Percentiles rank a stretch among this genome's conserved stretches.
phyloP scores from a whole-genome alignment of 768 basidiomycete genomes.

The Suillus cothurnatus region DNA sequence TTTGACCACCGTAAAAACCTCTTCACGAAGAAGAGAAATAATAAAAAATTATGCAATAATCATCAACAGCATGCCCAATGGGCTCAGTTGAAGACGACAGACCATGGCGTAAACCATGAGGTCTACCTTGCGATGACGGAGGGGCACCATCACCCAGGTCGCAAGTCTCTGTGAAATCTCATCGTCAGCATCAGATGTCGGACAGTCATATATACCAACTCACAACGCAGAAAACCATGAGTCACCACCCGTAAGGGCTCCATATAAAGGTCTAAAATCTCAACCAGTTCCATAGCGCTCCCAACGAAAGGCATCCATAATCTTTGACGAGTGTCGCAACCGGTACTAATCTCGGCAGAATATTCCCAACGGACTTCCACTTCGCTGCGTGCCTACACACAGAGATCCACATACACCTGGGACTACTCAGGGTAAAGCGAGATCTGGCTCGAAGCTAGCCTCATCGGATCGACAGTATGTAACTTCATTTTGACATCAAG shows the following conservation, averaged over 20 bases:
- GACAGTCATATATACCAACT: background rate
- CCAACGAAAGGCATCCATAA: background rate
- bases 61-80: background rate
- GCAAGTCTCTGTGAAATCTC: background rate
- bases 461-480: background rate
- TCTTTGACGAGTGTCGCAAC: background rate
- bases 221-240: background rate
- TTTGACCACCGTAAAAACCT: conserved; percentile 3
- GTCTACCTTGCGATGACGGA: conserved; percentile 5
- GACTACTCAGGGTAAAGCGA: background rate
- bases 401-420: background rate
- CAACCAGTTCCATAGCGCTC: background rate
- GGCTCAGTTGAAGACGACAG: conserved; percentile 1
- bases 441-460: conserved; percentile 10
- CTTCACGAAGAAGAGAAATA: conserved; percentile 37
- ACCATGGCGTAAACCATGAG: background rate
- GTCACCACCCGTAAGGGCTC: background rate
- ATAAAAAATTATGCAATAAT: conserved; percentile 37
- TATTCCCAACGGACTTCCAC: conserved; percentile 7
- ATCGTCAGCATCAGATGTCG: background rate
- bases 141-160: background rate
- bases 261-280: background rate
- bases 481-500: background rate
- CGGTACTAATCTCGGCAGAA: background rate
- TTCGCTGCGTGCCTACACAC: conserved; percentile 10